Evolutionary conservation across 2,329 filamentous ascomycete species (phyloP).

Genomic region (Mollisiaceae sp.): DNA sequence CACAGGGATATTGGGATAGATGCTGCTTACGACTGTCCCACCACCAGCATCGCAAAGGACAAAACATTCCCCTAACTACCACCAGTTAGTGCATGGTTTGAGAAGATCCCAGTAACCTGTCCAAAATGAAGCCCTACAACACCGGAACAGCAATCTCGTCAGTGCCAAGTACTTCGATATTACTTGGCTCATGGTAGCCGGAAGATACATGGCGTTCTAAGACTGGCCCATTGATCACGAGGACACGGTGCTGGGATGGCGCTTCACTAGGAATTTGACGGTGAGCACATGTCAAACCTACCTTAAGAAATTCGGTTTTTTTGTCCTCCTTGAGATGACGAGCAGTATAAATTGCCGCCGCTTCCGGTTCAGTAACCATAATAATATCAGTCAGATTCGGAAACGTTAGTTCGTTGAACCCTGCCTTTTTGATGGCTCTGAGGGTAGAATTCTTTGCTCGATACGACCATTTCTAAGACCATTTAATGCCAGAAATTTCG

Average conservation of each 20-base stretch:
- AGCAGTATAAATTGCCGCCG: constrained; percentile 41
- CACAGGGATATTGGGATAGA: neutral
- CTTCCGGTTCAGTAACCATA: constrained; percentile 41
- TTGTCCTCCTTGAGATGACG: constrained; percentile 33
- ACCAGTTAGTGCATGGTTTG: constrained; percentile 6
- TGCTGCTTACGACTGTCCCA: constrained; percentile 35
- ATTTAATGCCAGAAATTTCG: neutral
- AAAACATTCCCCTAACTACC: constrained; percentile 37
- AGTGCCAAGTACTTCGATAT: no score
- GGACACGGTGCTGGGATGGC: no score
- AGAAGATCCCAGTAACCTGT: neutral
- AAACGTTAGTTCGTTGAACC: constrained; percentile 39
- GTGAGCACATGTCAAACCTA: neutral
- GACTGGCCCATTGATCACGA: no score
- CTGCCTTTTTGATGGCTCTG: constrained; percentile 37
- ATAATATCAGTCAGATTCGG: constrained; percentile 36
- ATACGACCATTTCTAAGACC: constrained; percentile 38
- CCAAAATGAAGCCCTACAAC: no score
- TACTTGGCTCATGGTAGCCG: neutral
- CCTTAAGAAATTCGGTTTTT: constrained; percentile 25
- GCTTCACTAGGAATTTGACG: no score
- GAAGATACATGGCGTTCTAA: no score
- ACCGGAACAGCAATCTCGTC: no score
- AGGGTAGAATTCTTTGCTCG: constrained; percentile 40
- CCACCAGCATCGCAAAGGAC: constrained; percentile 43